Evolutionary conservation across 495 filamentous ascomycete species (phyloP).

Genomic region (Xylaria scruposa): DNA sequence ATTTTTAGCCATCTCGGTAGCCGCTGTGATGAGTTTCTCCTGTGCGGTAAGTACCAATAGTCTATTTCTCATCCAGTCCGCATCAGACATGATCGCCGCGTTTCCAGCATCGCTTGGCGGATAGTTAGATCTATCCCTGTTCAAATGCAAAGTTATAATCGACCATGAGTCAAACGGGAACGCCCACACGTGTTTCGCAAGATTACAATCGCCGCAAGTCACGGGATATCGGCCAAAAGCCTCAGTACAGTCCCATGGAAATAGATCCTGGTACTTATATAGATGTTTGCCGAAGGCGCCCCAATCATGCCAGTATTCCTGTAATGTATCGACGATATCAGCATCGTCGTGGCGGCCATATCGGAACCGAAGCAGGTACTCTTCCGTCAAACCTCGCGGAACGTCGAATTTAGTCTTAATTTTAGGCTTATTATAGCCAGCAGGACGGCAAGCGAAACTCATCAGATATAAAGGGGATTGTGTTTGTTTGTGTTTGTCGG

Average conservation of each 20-base stretch:
- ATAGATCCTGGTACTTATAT: constrained; percentile 3
- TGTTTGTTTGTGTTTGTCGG: not conserved
- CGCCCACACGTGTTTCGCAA: constrained; percentile 4
- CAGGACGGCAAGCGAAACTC: constrained; percentile 1
- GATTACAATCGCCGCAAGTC: not conserved
- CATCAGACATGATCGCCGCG: not conserved
- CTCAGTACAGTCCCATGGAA: constrained; percentile 2
- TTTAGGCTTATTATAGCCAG: constrained; percentile 1
- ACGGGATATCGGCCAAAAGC: constrained; percentile 6
- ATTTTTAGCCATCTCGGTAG: constrained; percentile 5
- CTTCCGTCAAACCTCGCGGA: not conserved
- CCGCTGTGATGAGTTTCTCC: constrained; percentile 2
- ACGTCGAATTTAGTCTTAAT: constrained; percentile 7
- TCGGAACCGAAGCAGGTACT: constrained; percentile 2
- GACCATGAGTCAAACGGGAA: constrained; percentile 8
- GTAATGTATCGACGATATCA: not conserved
- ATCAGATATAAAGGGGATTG: not conserved
- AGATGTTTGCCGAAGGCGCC: constrained; percentile 4
- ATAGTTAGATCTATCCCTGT: not conserved
- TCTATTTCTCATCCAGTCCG: not conserved
- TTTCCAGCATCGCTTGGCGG: not conserved
- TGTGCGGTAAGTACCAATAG: constrained; percentile 3
- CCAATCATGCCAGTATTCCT: constrained; percentile 7
- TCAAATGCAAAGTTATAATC: not conserved
- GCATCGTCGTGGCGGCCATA: constrained; percentile 7